Evolutionary conservation across 2,329 filamentous ascomycete species (phyloP).

Genomic region (Akanthomyces dipterigenus): DNA sequence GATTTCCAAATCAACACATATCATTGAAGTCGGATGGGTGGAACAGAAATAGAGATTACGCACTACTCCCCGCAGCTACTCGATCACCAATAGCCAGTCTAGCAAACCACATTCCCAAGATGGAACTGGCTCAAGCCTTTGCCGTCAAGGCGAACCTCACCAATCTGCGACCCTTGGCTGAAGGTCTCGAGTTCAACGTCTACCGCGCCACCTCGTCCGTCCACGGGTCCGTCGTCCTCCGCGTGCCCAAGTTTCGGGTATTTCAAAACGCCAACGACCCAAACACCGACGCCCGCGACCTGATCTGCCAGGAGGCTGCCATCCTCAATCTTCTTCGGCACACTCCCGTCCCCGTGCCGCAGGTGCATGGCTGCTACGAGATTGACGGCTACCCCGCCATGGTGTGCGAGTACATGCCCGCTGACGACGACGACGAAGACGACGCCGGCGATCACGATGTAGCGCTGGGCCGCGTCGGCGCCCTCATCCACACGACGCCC

Average conservation of each 20-base stretch:
- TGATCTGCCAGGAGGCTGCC: conserved; percentile 13
- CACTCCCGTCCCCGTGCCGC: conserved; percentile 11
- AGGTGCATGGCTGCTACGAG: conserved; percentile 7
- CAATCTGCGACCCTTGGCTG: conserved; percentile 6
- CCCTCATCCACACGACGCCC: conserved; percentile 11
- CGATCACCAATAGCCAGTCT: background rate
- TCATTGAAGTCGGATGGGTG: background rate
- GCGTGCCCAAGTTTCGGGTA: conserved; percentile 12
- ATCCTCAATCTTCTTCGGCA: conserved; percentile 13
- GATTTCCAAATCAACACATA: background rate
- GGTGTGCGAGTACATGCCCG: conserved; percentile 14
- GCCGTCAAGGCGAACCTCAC: conserved; percentile 9
- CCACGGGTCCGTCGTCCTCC: conserved; percentile 12
- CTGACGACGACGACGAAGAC: conserved; percentile 6
- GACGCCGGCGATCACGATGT: background rate
- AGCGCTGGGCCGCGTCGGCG: conserved; percentile 13
- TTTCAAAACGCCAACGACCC: conserved; percentile 16
- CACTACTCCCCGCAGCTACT: background rate
- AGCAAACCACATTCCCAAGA: background rate
- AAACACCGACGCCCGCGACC: conserved; percentile 12
- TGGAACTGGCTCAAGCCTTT: conserved; percentile 12
- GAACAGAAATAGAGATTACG: too few relatives aligned
- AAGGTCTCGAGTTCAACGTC: conserved; percentile 15
- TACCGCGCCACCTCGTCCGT: conserved; percentile 10
- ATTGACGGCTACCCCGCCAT: conserved; percentile 14